A percentile compares a stretch with the other conserved stretches of the same genome.
phyloP scores from a whole-genome alignment of 345 rosid species.

The Rhodamnia rubescens region DNA sequence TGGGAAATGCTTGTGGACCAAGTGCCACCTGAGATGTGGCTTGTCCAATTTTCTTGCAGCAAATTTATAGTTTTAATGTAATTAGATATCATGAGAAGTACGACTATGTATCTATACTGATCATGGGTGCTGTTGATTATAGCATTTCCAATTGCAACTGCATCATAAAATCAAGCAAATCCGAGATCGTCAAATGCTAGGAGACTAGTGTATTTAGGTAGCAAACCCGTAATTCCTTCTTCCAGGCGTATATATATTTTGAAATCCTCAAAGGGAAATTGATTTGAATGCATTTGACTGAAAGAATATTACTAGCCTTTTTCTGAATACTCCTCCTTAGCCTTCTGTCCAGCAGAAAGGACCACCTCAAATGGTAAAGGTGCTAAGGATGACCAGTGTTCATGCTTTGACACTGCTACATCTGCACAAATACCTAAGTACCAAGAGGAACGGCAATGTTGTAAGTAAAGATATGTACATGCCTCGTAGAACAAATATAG shows the following conservation, averaged over 20 bases:
- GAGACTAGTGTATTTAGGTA: neutral
- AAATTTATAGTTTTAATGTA: neutral
- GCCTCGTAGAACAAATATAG: neutral
- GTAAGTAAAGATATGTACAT: neutral
- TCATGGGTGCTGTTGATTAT: neutral
- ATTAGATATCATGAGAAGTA: neutral
- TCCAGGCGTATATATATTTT: neutral
- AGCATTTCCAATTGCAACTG: neutral
- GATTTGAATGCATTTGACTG: neutral
- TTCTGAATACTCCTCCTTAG: conserved; percentile 70
- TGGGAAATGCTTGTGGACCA: neutral
- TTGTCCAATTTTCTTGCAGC: neutral
- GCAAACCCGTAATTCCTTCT: neutral
- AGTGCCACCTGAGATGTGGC: neutral
- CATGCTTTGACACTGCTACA: conserved; percentile 74
- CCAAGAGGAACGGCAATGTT: neutral
- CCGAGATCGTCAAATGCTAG: neutral
- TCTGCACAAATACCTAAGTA: conserved; percentile 81
- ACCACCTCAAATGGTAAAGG: conserved; percentile 98
- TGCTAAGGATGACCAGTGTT: conserved; percentile 97
- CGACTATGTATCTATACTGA: neutral
- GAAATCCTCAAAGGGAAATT: neutral
- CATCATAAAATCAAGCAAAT: neutral
- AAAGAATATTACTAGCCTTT: conserved; percentile 40
- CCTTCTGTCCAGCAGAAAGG: conserved; percentile 96